These are phyloP conservation scores for Gossypium ekmanianum DNA, from an alignment of 345 rosid genomes.

Conservation along the genomic window DNA sequence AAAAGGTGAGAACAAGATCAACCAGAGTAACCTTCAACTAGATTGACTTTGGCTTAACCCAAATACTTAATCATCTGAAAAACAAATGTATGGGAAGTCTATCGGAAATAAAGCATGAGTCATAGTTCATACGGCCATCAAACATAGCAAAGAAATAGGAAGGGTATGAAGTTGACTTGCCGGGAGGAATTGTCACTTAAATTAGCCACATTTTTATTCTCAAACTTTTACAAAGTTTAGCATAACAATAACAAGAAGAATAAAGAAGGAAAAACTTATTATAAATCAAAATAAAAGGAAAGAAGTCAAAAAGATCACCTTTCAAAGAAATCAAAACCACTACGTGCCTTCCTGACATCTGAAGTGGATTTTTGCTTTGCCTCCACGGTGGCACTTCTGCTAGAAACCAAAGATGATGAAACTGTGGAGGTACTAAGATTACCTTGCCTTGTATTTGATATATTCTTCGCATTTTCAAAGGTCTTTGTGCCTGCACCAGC, in stretches of 20 bases:
- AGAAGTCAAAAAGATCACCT: constrained; percentile 39
- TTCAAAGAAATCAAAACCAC: constrained; percentile 60
- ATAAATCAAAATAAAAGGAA: constrained; percentile 6
- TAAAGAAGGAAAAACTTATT: background rate
- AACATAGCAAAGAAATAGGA: background rate
- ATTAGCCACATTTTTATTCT: background rate
- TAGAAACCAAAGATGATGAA: constrained; percentile 30
- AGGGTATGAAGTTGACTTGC: background rate
- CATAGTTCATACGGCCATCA: background rate
- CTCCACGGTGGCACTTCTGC: constrained; percentile 25
- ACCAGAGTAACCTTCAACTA: background rate
- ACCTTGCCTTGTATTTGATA: constrained; percentile 27
- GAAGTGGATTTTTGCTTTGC: constrained; percentile 31
- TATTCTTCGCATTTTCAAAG: constrained; percentile 18
- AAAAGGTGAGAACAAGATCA: constrained; percentile 1
- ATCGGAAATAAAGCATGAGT: background rate
- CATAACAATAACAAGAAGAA: background rate
- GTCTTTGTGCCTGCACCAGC: constrained; percentile 9
- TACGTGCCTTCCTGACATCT: constrained; percentile 43
- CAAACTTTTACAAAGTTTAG: constrained; percentile 6
- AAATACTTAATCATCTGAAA: background rate
- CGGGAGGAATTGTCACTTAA: background rate
- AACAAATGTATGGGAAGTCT: background rate
- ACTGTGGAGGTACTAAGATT: constrained; percentile 27
- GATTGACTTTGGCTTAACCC: background rate